phyloP scores from a whole-genome alignment of 345 rosid genomes.

The Mercurialis annua region DNA sequence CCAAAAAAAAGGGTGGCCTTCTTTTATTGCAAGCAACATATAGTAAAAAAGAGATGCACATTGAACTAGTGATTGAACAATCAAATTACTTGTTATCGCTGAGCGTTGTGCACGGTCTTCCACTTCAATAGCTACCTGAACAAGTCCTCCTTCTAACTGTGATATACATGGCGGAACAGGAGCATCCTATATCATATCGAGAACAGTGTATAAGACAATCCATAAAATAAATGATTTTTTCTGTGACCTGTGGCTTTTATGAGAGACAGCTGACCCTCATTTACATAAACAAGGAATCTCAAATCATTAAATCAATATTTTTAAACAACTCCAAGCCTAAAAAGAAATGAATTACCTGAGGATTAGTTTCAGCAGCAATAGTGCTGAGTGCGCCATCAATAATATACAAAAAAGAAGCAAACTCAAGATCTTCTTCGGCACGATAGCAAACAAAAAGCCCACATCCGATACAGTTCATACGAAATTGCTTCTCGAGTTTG shows the following conservation, averaged over 20 bases:
- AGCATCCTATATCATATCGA: conserved; percentile 55
- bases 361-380: conserved; percentile 91
- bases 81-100: conserved; percentile 73
- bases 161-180: conserved; percentile 95
- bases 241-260: neutral
- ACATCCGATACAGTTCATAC: conserved; percentile 93
- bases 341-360: conserved; percentile 46
- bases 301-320: neutral
- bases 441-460: conserved; percentile 89
- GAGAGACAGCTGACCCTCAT: neutral
- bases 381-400: conserved; percentile 82
- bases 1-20: neutral
- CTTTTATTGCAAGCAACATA: neutral
- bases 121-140: conserved; percentile 91
- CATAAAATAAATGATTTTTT: neutral
- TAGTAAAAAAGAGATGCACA: neutral
- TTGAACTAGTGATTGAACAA: neutral
- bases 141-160: conserved; percentile 86
- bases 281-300: neutral
- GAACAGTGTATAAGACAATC: conserved; percentile 9
- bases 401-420: conserved; percentile 65
- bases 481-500: conserved; percentile 90
- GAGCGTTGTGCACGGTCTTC: conserved; percentile 94
- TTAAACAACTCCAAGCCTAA: neutral
- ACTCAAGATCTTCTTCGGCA: conserved; percentile 79